Evolutionary conservation across 1,284 basidiomycete species (phyloP), one percentile per base, ranked within the genome.

Genomic region (Thelephora terrestris): DNA sequence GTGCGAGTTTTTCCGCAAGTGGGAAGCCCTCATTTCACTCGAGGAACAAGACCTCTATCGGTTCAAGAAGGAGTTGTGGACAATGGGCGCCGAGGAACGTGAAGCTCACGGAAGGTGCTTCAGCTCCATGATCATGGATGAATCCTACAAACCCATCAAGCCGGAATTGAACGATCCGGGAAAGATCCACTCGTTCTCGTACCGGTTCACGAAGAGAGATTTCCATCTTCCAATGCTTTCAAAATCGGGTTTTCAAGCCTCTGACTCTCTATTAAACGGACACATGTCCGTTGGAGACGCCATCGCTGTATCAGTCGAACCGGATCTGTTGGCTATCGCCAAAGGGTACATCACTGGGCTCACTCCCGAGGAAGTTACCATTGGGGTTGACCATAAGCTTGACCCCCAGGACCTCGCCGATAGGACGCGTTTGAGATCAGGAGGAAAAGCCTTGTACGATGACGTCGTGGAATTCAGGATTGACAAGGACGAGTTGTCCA

Each of bases 31-130:
- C 9, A 74, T 99, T 48, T 75, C 87, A 1, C 67, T 94, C 17
- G 96, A 99, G 62, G 96, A 99, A 61, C 81, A 84, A 50, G 93
- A 96, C 56, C 71, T 88, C 9, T 67, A 83, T 10, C 76, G 85
- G 14, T 89, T 91, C 65, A 80, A 84, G 55, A 88, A 88, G 53
- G 94, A 99, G 60, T 73, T 99, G 7, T 99, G 95, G 95, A 95
- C 90, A 0, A 80, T 96, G 76, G 76, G 78, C 5, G 90, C 91
- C 0, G 67, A 65, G 3, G 82, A 91, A 55, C 77, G 96, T 42
- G 89, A 94, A 62, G 73, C 70, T 47, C 76, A 74, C 43, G 93
- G 93, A 1, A 71, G 90, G 52, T 92, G 91, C 58, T 88, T 95
- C 57, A 72, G 76, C 44, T 69, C 76, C 49, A 93, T 97, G 92